phyloP scores from a whole-genome alignment of 352 stramenopile genomes.

The Phytophthora pistaciae region DNA sequence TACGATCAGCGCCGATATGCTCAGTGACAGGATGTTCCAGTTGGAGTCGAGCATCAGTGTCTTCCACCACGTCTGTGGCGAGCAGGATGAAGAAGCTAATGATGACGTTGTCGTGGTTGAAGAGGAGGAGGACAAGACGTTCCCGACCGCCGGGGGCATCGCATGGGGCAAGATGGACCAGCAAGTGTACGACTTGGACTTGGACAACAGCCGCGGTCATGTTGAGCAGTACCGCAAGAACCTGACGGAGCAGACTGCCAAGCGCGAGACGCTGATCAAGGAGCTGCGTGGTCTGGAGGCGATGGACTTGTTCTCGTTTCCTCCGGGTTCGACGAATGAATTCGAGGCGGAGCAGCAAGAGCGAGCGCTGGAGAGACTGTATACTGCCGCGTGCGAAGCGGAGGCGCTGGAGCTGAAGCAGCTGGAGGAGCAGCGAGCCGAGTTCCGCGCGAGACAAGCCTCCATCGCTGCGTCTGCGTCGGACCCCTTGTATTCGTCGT shows the following conservation, averaged over 20 bases:
- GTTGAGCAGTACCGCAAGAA: constrained; percentile 84
- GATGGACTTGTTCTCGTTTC: constrained; percentile 62
- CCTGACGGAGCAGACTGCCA: constrained; percentile 69
- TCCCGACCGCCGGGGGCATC: constrained; percentile 53
- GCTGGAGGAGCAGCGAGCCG: constrained; percentile 53
- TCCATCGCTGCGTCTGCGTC: constrained; percentile 36
- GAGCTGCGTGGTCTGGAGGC: constrained; percentile 52
- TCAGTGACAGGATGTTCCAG: constrained; percentile 92
- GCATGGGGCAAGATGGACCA: constrained; percentile 81
- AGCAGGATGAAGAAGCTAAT: constrained; percentile 38
- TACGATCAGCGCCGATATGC: constrained; percentile 84
- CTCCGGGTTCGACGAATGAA: constrained; percentile 34
- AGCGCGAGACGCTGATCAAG: constrained; percentile 67
- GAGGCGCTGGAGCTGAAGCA: constrained; percentile 64
- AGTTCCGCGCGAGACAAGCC: constrained; percentile 42
- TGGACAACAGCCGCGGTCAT: constrained; percentile 74
- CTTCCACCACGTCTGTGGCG: constrained; percentile 74
- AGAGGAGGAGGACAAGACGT: constrained; percentile 29
- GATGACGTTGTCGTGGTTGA: constrained; percentile 19
- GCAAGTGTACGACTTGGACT: constrained; percentile 82
- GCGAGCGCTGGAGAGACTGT: constrained; percentile 58
- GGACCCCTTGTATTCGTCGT: constrained; percentile 39
- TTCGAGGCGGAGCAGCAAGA: constrained; percentile 58
- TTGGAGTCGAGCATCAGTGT: constrained; percentile 80
- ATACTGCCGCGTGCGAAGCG: constrained; percentile 61